Conservation (phyloP, 2,329 filamentous ascomycete genomes). For the Aspergillus floridensis region DNA sequence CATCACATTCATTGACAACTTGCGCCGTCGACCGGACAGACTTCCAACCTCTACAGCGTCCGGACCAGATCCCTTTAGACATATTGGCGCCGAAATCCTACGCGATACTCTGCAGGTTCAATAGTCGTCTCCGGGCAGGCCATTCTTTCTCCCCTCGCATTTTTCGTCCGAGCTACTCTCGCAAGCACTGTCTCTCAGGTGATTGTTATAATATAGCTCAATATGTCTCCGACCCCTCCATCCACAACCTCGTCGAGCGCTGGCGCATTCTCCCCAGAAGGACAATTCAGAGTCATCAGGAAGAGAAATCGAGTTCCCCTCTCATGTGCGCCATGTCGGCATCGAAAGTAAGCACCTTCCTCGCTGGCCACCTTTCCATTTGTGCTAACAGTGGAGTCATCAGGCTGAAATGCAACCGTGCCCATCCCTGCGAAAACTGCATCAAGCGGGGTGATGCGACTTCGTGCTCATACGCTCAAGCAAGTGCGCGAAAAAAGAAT, state of each 20-base stretch:
- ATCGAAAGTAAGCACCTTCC: conserved; percentile 69
- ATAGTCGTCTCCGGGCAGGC: background rate
- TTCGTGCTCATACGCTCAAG: conserved; percentile 78
- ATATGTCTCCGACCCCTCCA: conserved; percentile 43
- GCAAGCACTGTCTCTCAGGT: background rate
- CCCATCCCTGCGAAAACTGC: conserved; percentile 90
- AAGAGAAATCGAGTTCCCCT: conserved; percentile 90
- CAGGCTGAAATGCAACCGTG: conserved; percentile 87
- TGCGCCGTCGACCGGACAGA: background rate
- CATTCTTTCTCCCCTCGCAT: background rate
- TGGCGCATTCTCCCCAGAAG: conserved; percentile 74
- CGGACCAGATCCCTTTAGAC: background rate
- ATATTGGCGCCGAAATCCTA: background rate
- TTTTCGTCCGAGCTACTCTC: background rate
- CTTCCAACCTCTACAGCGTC: background rate
- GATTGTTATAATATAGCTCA: background rate
- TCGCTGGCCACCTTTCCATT: conserved; percentile 15
- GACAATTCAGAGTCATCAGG: conserved; percentile 81
- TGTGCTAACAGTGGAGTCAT: conserved; percentile 17
- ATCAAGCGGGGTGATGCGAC: conserved; percentile 78
- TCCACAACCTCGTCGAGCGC: conserved; percentile 70
- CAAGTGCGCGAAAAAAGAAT: conserved; percentile 68
- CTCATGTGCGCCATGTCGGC: conserved; percentile 86
- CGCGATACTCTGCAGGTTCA: background rate
- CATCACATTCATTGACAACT: background rate